Base-by-base conservation (phyloP, 75 land plant genomes). In the Gnetum montanum region DNA sequence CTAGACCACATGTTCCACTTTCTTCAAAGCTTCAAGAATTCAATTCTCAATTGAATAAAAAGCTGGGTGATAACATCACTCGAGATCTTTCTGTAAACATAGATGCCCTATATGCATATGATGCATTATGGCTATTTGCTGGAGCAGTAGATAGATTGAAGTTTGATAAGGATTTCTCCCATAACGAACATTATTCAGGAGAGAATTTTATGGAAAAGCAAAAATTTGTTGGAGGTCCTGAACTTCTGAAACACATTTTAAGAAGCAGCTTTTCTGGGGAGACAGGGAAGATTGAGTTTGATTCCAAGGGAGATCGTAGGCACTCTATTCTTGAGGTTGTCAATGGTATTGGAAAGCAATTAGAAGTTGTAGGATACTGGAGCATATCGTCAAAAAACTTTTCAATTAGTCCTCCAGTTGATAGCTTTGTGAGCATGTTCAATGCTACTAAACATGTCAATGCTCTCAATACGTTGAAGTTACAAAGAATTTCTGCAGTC, bases 291-390 rank as follows among this genome's bases (percentile, higher is more conserved):
- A n/a, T n/a, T n/a, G n/a, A 58, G 40, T 59, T 76, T 6, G 77
- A 73, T 43, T 16, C 34, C 11, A 66, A 57, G 11, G 77, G 79
- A 13, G 70, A 76, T 30, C 40, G 28, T 12, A 15, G 45, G 25
- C 61, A 35, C 20, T 53, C 70, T 12, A 26, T 46, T 15, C 66
- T 71, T 48, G 70, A 76, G 64, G 49, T 76, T 29, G 46, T 76
- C 20, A 76, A 76, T 26, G 59, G 52, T 53, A 61, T 72, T 34
- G 77, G 73, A 11, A 71, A 48, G 38, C 59, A 63, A 15, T 12
- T 62, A 31, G 51, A 57, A 7, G 47, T 43, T 12, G 59, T 66
- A 5, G 79, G 77, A 23, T 76, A 66, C 60, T 76, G 76, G 78
- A n/a, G n/a, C n/a, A 31, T 35, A 13, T 45, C 57, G 54, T 33